These are phyloP conservation scores for Penicillium robsamsonii DNA, from an alignment of 495 filamentous ascomycete species.

Conservation along the genomic window DNA sequence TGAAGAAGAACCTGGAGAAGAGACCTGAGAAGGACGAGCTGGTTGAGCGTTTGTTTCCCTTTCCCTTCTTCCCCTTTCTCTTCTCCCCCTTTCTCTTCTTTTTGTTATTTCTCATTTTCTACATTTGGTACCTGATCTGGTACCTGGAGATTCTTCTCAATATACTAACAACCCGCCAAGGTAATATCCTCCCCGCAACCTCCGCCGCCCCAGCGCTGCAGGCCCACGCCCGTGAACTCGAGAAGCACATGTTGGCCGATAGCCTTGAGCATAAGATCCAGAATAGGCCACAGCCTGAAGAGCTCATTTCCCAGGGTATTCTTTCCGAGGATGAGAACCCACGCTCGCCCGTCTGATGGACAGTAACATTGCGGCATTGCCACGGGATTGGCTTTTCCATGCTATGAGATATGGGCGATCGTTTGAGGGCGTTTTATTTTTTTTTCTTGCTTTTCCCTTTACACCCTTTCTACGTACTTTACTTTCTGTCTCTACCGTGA, in stretches of 20 bases:
- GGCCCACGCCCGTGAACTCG: slow-evolving; percentile 75
- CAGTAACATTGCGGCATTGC: neutral
- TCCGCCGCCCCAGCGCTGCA: slow-evolving; percentile 72
- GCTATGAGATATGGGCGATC: slow-evolving; percentile 10
- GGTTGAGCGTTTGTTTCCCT: slow-evolving; percentile 62
- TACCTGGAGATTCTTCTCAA: neutral
- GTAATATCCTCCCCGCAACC: slow-evolving; percentile 71
- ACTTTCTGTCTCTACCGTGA: slow-evolving; percentile 1
- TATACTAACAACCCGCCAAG: slow-evolving; percentile 36
- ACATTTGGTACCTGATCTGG: neutral
- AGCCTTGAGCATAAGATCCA: slow-evolving; percentile 79
- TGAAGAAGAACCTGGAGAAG: slow-evolving; percentile 66
- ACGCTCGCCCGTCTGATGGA: slow-evolving; percentile 18
- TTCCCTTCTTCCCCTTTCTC: neutral
- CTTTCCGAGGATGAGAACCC: slow-evolving; percentile 60
- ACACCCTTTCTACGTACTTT: neutral
- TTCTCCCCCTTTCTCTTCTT: neutral
- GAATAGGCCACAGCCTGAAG: slow-evolving; percentile 69
- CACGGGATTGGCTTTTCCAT: neutral
- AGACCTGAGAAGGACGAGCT: slow-evolving; percentile 63
- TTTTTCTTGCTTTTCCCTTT: slow-evolving; percentile 1
- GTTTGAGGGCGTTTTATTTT: slow-evolving; percentile 13
- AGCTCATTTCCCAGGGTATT: slow-evolving; percentile 75
- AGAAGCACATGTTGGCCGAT: slow-evolving; percentile 81
- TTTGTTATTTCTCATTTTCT: neutral